Evolutionary conservation across 306 rosid species (phyloP).

Genomic region (Trifolium pratense): DNA sequence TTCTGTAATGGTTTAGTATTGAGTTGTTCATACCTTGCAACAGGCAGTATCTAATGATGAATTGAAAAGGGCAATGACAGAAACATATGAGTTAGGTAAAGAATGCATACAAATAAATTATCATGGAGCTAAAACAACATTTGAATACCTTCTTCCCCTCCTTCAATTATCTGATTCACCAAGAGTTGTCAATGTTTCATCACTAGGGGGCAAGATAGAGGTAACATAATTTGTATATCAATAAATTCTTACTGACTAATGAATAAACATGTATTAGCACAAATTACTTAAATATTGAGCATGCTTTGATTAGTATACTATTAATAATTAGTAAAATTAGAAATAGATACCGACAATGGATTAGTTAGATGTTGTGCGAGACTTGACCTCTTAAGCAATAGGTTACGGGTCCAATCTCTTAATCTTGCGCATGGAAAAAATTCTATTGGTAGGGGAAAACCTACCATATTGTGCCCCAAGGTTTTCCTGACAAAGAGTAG

Average conservation of each 20-base stretch:
- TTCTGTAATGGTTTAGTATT: neutral
- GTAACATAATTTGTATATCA: constrained; percentile 13
- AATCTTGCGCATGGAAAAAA: too few relatives aligned
- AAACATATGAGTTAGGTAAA: constrained; percentile 47
- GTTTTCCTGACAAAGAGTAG: too few relatives aligned
- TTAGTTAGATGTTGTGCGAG: too few relatives aligned
- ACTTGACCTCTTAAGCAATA: too few relatives aligned
- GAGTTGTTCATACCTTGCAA: neutral
- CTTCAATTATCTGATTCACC: constrained; percentile 50
- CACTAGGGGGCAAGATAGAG: constrained; percentile 38
- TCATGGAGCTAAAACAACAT: constrained; percentile 43
- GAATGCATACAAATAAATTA: constrained; percentile 59
- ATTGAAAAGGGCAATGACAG: constrained; percentile 2
- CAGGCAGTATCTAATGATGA: constrained; percentile 33
- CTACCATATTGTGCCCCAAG: too few relatives aligned
- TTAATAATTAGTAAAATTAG: too few relatives aligned
- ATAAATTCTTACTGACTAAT: neutral
- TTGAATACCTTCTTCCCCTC: constrained; percentile 43
- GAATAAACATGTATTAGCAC: neutral
- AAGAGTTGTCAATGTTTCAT: constrained; percentile 64
- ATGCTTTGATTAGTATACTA: too few relatives aligned
- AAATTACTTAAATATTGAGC: neutral
- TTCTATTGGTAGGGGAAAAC: too few relatives aligned
- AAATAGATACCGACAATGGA: too few relatives aligned
- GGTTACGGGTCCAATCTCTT: too few relatives aligned